Evolutionary conservation across 495 filamentous ascomycete genomes (phyloP).

Genomic region (Rusavskia elegans): DNA sequence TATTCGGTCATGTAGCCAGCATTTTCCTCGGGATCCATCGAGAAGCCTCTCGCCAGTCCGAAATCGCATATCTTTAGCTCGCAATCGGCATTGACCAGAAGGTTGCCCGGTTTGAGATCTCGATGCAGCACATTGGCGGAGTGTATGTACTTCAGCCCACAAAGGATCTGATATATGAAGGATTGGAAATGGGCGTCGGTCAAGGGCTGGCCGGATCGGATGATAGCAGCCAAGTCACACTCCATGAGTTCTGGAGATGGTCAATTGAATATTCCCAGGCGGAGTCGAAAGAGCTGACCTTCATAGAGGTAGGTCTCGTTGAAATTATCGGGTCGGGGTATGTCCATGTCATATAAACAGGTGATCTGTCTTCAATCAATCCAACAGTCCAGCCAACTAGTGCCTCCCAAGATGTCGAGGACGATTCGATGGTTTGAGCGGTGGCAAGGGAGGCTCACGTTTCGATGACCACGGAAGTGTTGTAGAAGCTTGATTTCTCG

Average conservation of each 20-base stretch:
- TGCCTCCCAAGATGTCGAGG: neutral
- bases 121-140: conserved; percentile 94
- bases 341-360: conserved; percentile 99
- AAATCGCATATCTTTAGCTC: conserved; percentile 99
- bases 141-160: conserved; percentile 96
- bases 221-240: conserved; percentile 95
- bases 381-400: neutral
- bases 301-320: conserved; percentile 99
- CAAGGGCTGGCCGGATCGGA: conserved; percentile 85
- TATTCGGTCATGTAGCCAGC: conserved; percentile 99
- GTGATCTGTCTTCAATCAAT: conserved; percentile 52
- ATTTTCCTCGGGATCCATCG: conserved; percentile 94
- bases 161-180: conserved; percentile 89
- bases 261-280: conserved; percentile 6
- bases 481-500: conserved; percentile 97
- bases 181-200: conserved; percentile 95
- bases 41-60: conserved; percentile 87
- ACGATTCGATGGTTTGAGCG: neutral
- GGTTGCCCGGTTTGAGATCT: conserved; percentile 91
- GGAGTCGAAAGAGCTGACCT: conserved; percentile 38
- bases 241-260: conserved; percentile 77
- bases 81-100: conserved; percentile 96
- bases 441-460: conserved; percentile 29
- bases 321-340: conserved; percentile 93
- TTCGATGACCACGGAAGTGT: conserved; percentile 84